Evolutionary conservation across 2,329 filamentous ascomycete species (phyloP).

Genomic region (Aspergillus neotritici): DNA sequence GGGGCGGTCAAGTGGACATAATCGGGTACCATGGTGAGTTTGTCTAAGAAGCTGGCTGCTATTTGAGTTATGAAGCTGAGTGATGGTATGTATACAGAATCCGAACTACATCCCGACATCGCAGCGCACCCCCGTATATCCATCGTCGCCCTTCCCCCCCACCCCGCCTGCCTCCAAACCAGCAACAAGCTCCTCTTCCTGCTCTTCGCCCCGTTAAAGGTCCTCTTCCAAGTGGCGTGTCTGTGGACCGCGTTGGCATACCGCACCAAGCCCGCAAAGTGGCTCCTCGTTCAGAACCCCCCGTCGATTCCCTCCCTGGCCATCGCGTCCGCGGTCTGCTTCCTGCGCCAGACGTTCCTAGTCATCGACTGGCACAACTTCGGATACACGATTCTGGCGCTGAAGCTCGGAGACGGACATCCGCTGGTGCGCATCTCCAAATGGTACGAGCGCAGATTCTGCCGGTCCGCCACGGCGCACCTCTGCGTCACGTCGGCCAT

Average conservation of each 20-base stretch:
- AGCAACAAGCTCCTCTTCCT: slow-evolving; percentile 70
- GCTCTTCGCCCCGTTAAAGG: slow-evolving; percentile 74
- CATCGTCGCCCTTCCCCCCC: slow-evolving; percentile 63
- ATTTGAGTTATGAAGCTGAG: slow-evolving; percentile 1
- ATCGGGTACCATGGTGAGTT: slow-evolving; percentile 75
- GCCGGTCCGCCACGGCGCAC: slow-evolving; percentile 64
- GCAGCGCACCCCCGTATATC: slow-evolving; percentile 61
- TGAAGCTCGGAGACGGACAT: slow-evolving; percentile 59
- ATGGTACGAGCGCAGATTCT: slow-evolving; percentile 69
- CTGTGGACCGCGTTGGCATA: slow-evolving; percentile 71
- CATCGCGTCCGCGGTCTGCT: slow-evolving; percentile 65
- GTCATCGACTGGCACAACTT: slow-evolving; percentile 99
- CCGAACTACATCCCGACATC: slow-evolving; percentile 73
- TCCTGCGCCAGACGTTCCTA: slow-evolving; percentile 71
- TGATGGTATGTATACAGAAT: slow-evolving; percentile 52
- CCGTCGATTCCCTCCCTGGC: slow-evolving; percentile 88
- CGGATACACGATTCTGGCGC: slow-evolving; percentile 82
- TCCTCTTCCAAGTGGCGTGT: slow-evolving; percentile 70
- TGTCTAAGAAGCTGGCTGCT: slow-evolving; percentile 3
- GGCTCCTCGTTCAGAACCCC: slow-evolving; percentile 89
- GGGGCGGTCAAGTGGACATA: slow-evolving; percentile 73
- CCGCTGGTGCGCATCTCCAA: slow-evolving; percentile 72
- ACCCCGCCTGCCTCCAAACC: slow-evolving; percentile 61
- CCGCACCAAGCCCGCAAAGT: slow-evolving; percentile 65
- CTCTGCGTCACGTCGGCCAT: slow-evolving; percentile 89